Base-by-base conservation (phyloP, 2,329 filamentous ascomycete genomes). In the Colletotrichum theobromicola region DNA sequence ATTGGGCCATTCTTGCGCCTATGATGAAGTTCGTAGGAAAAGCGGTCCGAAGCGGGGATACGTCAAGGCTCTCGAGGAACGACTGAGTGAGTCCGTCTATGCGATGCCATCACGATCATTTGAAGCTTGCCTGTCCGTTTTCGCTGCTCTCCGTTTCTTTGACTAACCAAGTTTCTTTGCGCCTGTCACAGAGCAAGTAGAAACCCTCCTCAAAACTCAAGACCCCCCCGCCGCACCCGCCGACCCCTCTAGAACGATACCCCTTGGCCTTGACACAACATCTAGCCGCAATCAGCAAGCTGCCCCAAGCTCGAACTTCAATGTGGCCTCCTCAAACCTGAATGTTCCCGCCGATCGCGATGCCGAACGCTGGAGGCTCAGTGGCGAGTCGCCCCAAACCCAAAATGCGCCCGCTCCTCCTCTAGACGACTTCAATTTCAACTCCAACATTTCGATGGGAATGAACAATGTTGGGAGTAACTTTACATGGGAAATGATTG, bases 21-120 rank as follows among this genome's bases (percentile, higher is more conserved):
- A 98, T 82, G 95, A 98, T 81, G 95, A 98, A 86, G 93, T 96
- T 79, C 91, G 96, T 82, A 94, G 95, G 85, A 98, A 98, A 90
- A 98, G 95, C 83, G 96, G 96, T 4, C 96, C 96, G 4, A 98
- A 98, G 87, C 90, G 96, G 82, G 96, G 96, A 79, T 98, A 98
- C 82, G 96, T 98, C 76, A 98, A 98, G 87, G 93, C 95, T 74
- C 86, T 98, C 78, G 97, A 98, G 84, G 96, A 97, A 82, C 91
- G 97, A 83, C 86, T 99, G 81, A 96, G 95, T 98, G 89, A 86
- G 94, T 50, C 42, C n/a, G 42, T 50, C 42, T 50, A 12, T 30
- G n/a, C 28, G 55, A 58, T 58, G 42, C 37, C 32, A 28, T 58
- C 10, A 21, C 18, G 35, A 30, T 28, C 34, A 26, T 18, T 34